Evolutionary conservation across 805 yeast genomes (phyloP).

Genomic region (Yamadazyma endophytica): DNA sequence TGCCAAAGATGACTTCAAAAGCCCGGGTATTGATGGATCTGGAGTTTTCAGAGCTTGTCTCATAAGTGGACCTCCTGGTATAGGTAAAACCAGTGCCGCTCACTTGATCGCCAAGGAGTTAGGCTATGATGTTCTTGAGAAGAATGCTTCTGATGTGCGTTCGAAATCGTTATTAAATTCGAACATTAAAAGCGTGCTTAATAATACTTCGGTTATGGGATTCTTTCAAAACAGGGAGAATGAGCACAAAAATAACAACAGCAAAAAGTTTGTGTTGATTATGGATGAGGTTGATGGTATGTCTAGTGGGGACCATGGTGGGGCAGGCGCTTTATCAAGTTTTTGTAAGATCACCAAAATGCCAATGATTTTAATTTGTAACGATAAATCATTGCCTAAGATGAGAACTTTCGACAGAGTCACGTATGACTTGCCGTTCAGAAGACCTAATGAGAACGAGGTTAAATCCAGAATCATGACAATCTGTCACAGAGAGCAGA

Average conservation of each 20-base stretch:
- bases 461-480: constrained; percentile 84
- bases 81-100: constrained; percentile 81
- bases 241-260: constrained; percentile 10
- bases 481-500: constrained; percentile 79
- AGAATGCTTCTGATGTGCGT: constrained; percentile 86
- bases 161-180: constrained; percentile 72
- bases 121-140: constrained; percentile 73
- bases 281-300: constrained; percentile 99
- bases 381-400: constrained; percentile 87
- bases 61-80: constrained; percentile 85
- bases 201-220: constrained; percentile 81
- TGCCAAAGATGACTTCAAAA: constrained; percentile 51
- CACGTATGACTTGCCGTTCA: constrained; percentile 74
- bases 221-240: constrained; percentile 47
- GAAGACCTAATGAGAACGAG: constrained; percentile 82
- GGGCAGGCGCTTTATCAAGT: constrained; percentile 90
- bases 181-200: constrained; percentile 65
- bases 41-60: constrained; percentile 78
- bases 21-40: constrained; percentile 58
- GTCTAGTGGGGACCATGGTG: constrained; percentile 99
- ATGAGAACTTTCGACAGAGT: constrained; percentile 93
- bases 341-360: constrained; percentile 81
- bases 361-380: constrained; percentile 91
- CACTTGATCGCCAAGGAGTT: constrained; percentile 65
- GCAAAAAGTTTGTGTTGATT: constrained; percentile 67